Percentiles rank a stretch among this genome's conserved stretches.
phyloP scores from a whole-genome alignment of 2,329 filamentous ascomycete species.

The Sporothrix curviconia region DNA sequence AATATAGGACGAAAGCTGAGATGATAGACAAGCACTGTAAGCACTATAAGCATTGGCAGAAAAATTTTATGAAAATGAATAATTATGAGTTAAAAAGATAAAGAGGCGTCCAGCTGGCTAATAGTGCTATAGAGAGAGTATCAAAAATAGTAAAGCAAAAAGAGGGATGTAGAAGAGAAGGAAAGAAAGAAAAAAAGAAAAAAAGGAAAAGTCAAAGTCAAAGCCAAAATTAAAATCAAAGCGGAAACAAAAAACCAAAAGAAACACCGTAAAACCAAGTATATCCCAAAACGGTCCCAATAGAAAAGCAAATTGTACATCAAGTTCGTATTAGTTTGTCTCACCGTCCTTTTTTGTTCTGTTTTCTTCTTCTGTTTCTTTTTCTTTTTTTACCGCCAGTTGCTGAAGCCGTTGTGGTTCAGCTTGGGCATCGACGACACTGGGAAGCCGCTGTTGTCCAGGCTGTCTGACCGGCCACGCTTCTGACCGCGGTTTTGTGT shows the following conservation, averaged over 20 bases:
- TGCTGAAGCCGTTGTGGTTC: slow-evolving; percentile 20
- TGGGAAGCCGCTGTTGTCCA: slow-evolving; percentile 21
- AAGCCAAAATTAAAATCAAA: not conserved
- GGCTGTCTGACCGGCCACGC: slow-evolving; percentile 28
- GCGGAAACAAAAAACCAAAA: slow-evolving; percentile 13
- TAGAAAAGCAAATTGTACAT: not conserved
- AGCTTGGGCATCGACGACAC: slow-evolving; percentile 19
- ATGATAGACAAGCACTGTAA: not conserved
- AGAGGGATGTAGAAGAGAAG: not conserved
- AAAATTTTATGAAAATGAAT: not conserved
- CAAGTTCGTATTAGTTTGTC: not conserved
- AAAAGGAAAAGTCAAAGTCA: not conserved
- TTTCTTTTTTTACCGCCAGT: slow-evolving; percentile 14
- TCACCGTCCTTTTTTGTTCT: no score
- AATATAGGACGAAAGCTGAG: not conserved
- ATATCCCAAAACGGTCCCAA: not conserved
- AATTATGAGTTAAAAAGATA: not conserved
- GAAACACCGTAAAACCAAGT: slow-evolving; percentile 17
- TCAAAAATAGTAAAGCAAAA: slow-evolving; percentile 9
- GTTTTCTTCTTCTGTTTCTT: slow-evolving; percentile 2
- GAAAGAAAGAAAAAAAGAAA: not conserved
- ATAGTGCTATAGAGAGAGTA: slow-evolving; percentile 11
- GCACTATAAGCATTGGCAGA: not conserved
- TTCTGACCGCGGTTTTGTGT: slow-evolving; percentile 24
- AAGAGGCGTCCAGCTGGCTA: not conserved